Base-by-base conservation (phyloP, 768 basidiomycete species). In the Pulveroboletus sp. region DNA sequence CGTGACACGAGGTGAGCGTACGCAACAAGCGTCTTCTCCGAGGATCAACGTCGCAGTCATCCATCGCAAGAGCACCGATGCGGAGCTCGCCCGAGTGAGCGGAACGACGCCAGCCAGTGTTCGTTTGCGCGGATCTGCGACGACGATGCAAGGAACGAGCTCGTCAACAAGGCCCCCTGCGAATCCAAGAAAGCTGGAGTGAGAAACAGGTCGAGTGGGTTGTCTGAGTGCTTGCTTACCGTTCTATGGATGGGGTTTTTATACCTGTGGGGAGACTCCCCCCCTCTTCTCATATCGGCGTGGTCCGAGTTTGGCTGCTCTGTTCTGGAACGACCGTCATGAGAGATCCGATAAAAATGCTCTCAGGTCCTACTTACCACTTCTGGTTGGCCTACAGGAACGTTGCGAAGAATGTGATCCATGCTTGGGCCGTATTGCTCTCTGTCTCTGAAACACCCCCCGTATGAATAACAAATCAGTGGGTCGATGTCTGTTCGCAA, bases 31-130 rank as follows among this genome's bases (percentile, higher is more conserved):
- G 42, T 44, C 59, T 51, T 56, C 57, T 64, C 58, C 55, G 39
- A 68, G 72, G 70, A 79, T 74, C 80, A 70, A 71, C 75, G 74
- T 76, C 78, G 82, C 80, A 84, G 82, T 84, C 81, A 83, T 84
- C 82, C 81, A 84, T 84, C 82, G 82, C 82, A 84, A 76, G 80
- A 82, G 72, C 70, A 72, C 71, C 46, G 63, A 51, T 52, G 39
- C 51, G 43, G 42, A 47, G 50, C 42, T 58, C 52, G 53, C 59
- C 55, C 68, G 50, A 51, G 47, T 46, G 61, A 63, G 60, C 58
- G 40, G 49, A 60, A 51, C 49, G 53, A 54, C 55, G 42, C 10
- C 50, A 11, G 53, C 55, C 60, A 32, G 63, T 53, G 56, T 59
- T 68, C 68, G 39, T 24, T 41, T 67, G 67, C 69, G 58, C 50